Base-by-base conservation (phyloP, 2,329 filamentous ascomycete species). In the Tolypocladium pustulatum region DNA sequence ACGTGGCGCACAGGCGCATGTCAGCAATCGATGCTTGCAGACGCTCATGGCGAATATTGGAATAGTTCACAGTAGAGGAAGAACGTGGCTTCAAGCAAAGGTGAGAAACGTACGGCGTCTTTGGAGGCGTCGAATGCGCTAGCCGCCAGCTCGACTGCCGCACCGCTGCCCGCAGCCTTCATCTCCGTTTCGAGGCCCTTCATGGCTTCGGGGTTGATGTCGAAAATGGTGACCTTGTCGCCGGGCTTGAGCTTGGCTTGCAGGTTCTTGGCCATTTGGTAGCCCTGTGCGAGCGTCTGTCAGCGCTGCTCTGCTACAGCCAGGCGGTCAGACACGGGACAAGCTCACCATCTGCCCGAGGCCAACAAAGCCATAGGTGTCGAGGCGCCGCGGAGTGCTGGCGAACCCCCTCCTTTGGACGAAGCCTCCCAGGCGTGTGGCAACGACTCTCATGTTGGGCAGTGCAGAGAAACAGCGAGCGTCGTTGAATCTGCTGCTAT, bases 241-340 rank as follows among this genome's bases (percentile, higher is more conserved):
- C 67, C 72, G 1, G 80, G 72, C 34, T 73, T 66, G 38, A 85
- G 74, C 68, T 83, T 84, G 37, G 79, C 74, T 68, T 83, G 81
- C 4, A 85, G 76, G 67, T 85, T 85, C 71, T 78, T 81, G 61
- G 81, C 82, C 82, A 85, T 85, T 73, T 83, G 81, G 65, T 80
- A 84, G 49, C 82, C 82, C 81, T 84, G 55, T 7, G 49, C 34
- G 27, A 38, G 20, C 20, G n/a, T 22, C 49, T 2, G 58, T 67
- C 43, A 66, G 64, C 56, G 34, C 54, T 2, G 12, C 34, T 9
- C 1, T 7, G 34, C 12, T 4, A 25, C 4, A 30, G 5, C 3
- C 9, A 10, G 36, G 32, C 15, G 46, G 10, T 13, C 30, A 6
- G 12, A 12, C 20, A 41, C 25, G 5, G 49, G 41, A 53, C 4